A percentile compares a stretch with the other conserved stretches of the same genome.
Conservation (phyloP, 257 asterid genomes). For the Ballota nigra region DNA sequence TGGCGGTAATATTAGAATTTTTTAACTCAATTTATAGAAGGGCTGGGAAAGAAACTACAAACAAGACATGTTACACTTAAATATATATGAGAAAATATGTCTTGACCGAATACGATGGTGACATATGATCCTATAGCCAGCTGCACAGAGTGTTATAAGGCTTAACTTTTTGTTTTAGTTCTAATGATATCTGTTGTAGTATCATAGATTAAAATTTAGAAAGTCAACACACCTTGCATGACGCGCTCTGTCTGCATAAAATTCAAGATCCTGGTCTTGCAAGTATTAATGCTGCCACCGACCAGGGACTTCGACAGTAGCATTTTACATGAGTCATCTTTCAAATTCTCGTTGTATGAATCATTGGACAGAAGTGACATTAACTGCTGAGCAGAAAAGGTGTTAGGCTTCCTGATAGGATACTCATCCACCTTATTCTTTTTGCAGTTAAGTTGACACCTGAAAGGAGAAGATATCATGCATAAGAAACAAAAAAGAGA, state of each 20-base stretch:
- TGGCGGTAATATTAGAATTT: background rate
- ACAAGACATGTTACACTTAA: background rate
- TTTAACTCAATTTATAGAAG: background rate
- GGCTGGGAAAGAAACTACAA: background rate
- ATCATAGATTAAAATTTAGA: background rate
- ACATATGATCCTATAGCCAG: background rate
- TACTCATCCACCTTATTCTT: slow-evolving; percentile 68
- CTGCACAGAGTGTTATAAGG: background rate
- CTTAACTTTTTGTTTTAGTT: background rate
- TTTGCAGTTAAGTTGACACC: slow-evolving; percentile 67
- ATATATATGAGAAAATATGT: background rate
- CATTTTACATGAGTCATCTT: slow-evolving; percentile 67
- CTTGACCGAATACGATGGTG: background rate
- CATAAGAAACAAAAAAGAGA: slow-evolving; percentile 11
- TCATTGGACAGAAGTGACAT: slow-evolving; percentile 50
- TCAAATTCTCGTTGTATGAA: slow-evolving; percentile 56
- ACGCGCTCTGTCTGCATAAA: slow-evolving; percentile 61
- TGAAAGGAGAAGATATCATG: slow-evolving; percentile 37
- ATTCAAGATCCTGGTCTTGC: slow-evolving; percentile 69
- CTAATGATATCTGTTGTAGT: background rate
- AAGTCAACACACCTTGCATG: slow-evolving; percentile 66
- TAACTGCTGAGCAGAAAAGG: slow-evolving; percentile 50
- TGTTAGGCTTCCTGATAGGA: slow-evolving; percentile 42
- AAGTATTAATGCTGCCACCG: slow-evolving; percentile 77
- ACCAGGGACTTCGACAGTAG: slow-evolving; percentile 76